These are phyloP conservation scores for Aspergillus pseudoterreus DNA, from an alignment of 2,329 filamentous ascomycete genomes.

Conservation along the genomic window DNA sequence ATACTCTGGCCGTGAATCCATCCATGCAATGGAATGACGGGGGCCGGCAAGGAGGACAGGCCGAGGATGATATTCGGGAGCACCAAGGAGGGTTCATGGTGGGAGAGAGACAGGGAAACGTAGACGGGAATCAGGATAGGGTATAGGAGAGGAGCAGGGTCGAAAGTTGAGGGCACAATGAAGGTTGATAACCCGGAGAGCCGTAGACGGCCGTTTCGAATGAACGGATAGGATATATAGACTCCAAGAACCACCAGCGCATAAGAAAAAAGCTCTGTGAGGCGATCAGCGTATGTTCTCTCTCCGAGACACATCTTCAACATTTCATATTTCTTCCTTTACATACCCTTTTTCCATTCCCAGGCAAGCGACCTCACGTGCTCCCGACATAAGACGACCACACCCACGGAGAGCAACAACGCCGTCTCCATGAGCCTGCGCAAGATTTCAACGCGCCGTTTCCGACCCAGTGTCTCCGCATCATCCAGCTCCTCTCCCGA, in stretches of 20 bases:
- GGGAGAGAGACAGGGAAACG: conserved; percentile 70
- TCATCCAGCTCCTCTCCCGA: conserved; percentile 27
- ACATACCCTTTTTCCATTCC: conserved; percentile 38
- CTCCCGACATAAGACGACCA: conserved; percentile 37
- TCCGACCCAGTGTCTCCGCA: conserved; percentile 27
- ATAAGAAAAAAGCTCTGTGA: conserved; percentile 33
- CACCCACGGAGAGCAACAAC: conserved; percentile 52
- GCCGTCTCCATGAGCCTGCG: conserved; percentile 52
- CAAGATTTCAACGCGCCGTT: conserved; percentile 40
- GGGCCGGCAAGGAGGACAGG: conserved; percentile 70
- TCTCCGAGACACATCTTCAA: not conserved
- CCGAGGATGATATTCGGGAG: conserved; percentile 79
- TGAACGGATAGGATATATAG: conserved; percentile 53
- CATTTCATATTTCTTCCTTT: not conserved
- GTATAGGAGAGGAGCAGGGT: conserved; percentile 87
- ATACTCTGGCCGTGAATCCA: conserved; percentile 57
- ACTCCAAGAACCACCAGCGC: conserved; percentile 27
- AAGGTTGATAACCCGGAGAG: conserved; percentile 44
- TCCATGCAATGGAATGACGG: conserved; percentile 64
- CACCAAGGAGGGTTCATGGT: conserved; percentile 58
- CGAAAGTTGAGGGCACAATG: conserved; percentile 72
- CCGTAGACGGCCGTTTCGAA: conserved; percentile 23
- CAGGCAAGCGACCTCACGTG: conserved; percentile 29
- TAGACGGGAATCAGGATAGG: conserved; percentile 72
- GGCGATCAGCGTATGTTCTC: conserved; percentile 9